These are phyloP conservation scores for Termitomyces sp. DNA, from an alignment of 768 basidiomycete genomes.

Conservation along the genomic window DNA sequence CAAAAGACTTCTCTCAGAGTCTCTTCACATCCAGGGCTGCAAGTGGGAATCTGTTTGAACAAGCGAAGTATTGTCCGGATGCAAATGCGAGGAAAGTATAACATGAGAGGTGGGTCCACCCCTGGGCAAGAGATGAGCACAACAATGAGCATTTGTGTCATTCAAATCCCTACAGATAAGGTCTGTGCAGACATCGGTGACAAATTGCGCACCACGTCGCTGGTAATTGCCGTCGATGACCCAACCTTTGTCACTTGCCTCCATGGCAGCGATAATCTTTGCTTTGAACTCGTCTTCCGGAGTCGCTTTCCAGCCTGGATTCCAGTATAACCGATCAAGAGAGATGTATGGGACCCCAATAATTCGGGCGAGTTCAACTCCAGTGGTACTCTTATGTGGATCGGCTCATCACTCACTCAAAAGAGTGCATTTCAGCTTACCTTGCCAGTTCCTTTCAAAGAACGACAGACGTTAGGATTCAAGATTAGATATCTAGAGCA, in stretches of 20 bases:
- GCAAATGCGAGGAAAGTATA: conserved; percentile 57
- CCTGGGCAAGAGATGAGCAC: conserved; percentile 28
- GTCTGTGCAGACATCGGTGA: conserved; percentile 39
- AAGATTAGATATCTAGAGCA: neutral
- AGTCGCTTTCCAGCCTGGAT: conserved; percentile 38
- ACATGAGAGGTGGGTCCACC: conserved; percentile 58
- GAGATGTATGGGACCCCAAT: conserved; percentile 40
- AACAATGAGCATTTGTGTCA: neutral
- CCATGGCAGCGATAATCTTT: conserved; percentile 24
- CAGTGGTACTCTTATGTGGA: conserved; percentile 40
- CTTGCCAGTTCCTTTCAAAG: conserved; percentile 25
- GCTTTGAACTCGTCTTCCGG: conserved; percentile 24
- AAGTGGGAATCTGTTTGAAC: conserved; percentile 25
- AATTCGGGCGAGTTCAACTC: conserved; percentile 31
- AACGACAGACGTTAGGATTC: neutral
- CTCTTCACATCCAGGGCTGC: conserved; percentile 47
- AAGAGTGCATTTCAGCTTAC: conserved; percentile 6
- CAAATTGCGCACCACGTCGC: conserved; percentile 21
- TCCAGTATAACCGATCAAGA: conserved; percentile 43
- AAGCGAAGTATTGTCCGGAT: conserved; percentile 47
- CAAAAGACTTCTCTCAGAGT: conserved; percentile 35
- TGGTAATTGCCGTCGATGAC: conserved; percentile 47
- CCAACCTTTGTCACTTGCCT: conserved; percentile 36
- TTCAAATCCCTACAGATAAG: conserved; percentile 38
- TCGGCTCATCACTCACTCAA: neutral